Evolutionary conservation across 2,329 filamentous ascomycete genomes (phyloP), one percentile per base, ranked within the genome.

Genomic region (Chaetomiaceae sp.): DNA sequence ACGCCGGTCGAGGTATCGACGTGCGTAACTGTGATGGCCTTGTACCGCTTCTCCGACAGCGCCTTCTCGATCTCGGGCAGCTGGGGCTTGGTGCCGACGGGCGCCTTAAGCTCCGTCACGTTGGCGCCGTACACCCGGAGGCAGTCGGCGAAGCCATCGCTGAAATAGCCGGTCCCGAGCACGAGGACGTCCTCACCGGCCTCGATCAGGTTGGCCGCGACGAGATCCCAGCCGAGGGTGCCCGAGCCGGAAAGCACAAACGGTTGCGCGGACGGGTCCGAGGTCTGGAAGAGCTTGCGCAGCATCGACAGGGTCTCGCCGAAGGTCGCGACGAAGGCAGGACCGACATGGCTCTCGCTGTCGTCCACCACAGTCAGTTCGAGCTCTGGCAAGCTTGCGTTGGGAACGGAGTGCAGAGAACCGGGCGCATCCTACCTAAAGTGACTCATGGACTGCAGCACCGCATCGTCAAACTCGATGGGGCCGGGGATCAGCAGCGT

Each of bases 1-100:
- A 99, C 93, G 60, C 93, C 93, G 33, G 93, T 99, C 4, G 91
- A 96, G 20, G 93, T 99, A 67, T 99, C 93, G 56, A 96, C 92
- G 68, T 99, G 93, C 10, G 93, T 99, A 58, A 97, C 86, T 37
- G 92, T 97, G 63, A 99, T 72, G 56, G 92, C 69, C 79, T 97
- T 97, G 79, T 95, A 97, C 65, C 87, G 83, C 77, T 93, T 95
- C 75, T 89, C 82, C 69, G 85, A 86, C 58, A 99, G 76, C 3
- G 91, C 90, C 70, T 86, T 81, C 73, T 97, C 92, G 55, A 99
- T 84, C 68, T 95, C 88, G 47, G 85, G 79, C 33, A 95, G 80
- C 65, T 95, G 87, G 40, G 92, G 92, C 48, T 90, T 83, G 59
- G 88, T 85, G 55, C 93, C 93, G 65, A 97, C 88, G 41, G 89